Evolutionary conservation across 1,284 basidiomycete genomes (phyloP).

Genomic region (Vanrija sp.): DNA sequence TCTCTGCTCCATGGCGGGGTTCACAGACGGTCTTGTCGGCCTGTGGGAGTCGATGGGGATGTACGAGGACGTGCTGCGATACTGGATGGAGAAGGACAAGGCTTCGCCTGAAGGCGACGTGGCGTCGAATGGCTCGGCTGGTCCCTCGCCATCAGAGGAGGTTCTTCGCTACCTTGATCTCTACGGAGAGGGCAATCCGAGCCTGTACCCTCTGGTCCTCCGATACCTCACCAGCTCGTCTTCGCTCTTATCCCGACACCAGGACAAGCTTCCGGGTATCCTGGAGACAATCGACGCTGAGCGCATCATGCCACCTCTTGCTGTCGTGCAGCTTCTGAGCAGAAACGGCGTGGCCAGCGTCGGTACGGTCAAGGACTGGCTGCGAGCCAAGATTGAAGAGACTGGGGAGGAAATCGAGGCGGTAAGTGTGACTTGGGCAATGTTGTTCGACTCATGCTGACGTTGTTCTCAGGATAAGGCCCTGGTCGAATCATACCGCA

Average conservation of each 20-base stretch:
- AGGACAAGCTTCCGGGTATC: constrained; percentile 64
- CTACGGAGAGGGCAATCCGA: constrained; percentile 68
- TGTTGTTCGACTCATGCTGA: background rate
- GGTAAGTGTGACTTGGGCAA: constrained; percentile 53
- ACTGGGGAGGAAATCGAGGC: constrained; percentile 72
- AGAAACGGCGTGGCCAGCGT: constrained; percentile 82
- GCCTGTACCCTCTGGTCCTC: constrained; percentile 84
- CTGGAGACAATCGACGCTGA: constrained; percentile 73
- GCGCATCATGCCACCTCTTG: constrained; percentile 78
- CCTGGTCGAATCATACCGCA: constrained; percentile 77
- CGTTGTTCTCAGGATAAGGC: constrained; percentile 64
- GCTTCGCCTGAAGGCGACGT: constrained; percentile 23
- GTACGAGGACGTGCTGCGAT: constrained; percentile 91
- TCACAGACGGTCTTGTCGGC: constrained; percentile 77
- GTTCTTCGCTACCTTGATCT: constrained; percentile 68
- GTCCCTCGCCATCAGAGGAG: constrained; percentile 56
- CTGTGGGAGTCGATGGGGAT: constrained; percentile 92
- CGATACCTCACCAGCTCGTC: constrained; percentile 80
- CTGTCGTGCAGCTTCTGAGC: constrained; percentile 81
- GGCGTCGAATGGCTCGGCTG: constrained; percentile 1
- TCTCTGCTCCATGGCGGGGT: constrained; percentile 77
- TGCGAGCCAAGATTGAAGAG: constrained; percentile 70
- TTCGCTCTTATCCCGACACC: constrained; percentile 65
- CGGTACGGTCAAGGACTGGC: constrained; percentile 84
- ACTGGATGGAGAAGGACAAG: constrained; percentile 72